phyloP scores from a whole-genome alignment of 75 land plant genomes.

The Adiantum capillusveneris region DNA sequence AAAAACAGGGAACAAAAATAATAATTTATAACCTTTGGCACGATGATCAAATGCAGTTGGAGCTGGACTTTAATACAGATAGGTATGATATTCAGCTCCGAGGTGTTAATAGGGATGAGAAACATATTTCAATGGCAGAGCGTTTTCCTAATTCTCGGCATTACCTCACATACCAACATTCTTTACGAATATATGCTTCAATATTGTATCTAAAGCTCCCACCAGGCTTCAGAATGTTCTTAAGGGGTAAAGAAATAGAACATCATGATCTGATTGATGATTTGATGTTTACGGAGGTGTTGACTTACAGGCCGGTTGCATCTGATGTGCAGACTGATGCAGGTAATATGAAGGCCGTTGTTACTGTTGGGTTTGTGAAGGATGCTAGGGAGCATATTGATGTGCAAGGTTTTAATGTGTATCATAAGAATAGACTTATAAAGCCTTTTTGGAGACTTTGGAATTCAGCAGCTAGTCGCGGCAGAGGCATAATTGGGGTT shows the following conservation, averaged over 20 bases:
- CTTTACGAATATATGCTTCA: constrained; percentile 81
- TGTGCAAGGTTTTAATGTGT: constrained; percentile 96
- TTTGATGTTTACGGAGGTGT: constrained; percentile 56
- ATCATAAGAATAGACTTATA: constrained; percentile 92
- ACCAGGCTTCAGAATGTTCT: constrained; percentile 48
- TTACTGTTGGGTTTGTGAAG: constrained; percentile 90
- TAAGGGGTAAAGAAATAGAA: constrained; percentile 76
- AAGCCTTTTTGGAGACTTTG: constrained; percentile 97
- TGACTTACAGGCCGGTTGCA: constrained; percentile 54
- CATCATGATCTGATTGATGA: constrained; percentile 82
- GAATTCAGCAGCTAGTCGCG: constrained; percentile 87
- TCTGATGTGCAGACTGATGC: constrained; percentile 37
- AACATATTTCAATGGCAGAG: constrained; percentile 54
- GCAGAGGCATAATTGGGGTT: constrained; percentile 86
- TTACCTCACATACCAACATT: constrained; percentile 66
- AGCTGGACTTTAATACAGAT: constrained; percentile 75
- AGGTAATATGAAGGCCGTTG: constrained; percentile 30
- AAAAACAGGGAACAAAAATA: constrained; percentile 58
- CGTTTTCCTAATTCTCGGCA: constrained; percentile 64
- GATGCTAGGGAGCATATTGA: constrained; percentile 86
- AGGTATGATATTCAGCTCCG: constrained; percentile 67
- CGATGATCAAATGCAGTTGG: constrained; percentile 59
- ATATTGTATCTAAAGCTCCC: constrained; percentile 79
- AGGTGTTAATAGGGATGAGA: constrained; percentile 70
- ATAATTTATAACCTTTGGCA: constrained; percentile 76